phyloP scores from a whole-genome alignment of 1,139 yeast genomes.

The Arxiozyma bovina region DNA sequence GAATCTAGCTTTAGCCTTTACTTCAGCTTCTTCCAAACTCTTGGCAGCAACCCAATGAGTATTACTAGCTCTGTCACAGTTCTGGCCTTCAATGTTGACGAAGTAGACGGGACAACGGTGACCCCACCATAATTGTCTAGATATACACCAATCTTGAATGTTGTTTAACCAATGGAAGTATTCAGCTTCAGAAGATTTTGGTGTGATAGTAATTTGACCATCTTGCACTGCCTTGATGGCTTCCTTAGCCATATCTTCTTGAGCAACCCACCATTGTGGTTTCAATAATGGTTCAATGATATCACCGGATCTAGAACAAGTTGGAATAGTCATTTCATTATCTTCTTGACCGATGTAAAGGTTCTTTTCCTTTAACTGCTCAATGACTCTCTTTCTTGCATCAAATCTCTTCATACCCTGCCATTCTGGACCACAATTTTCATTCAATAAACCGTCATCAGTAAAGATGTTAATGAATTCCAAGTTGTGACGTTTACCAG shows the following conservation, averaged over 20 bases:
- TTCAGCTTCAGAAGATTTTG: conserved; percentile 86
- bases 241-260: conserved; percentile 77
- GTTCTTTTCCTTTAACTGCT: conserved; percentile 63
- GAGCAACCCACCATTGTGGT: conserved; percentile 99
- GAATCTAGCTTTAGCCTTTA: conserved; percentile 68
- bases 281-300: conserved; percentile 90
- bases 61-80: conserved; percentile 48
- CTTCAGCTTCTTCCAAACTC: conserved; percentile 68
- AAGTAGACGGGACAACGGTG: conserved; percentile 97
- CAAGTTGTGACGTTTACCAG: conserved; percentile 89
- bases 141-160: conserved; percentile 98
- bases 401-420: conserved; percentile 87
- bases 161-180: conserved; percentile 93
- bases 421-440: conserved; percentile 82
- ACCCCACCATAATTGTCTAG: conserved; percentile 99
- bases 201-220: conserved; percentile 75
- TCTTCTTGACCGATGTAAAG: conserved; percentile 77
- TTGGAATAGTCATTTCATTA: conserved; percentile 91
- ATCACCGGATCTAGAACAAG: conserved; percentile 94
- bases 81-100: conserved; percentile 64
- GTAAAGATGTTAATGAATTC: conserved; percentile 85
- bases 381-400: conserved; percentile 82
- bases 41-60: conserved; percentile 90
- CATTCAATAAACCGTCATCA: conserved; percentile 86
- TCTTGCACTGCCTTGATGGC: conserved; percentile 80